Evolutionary conservation across 306 rosid species (phyloP).

Genomic region (Gastrolobium villosum): DNA sequence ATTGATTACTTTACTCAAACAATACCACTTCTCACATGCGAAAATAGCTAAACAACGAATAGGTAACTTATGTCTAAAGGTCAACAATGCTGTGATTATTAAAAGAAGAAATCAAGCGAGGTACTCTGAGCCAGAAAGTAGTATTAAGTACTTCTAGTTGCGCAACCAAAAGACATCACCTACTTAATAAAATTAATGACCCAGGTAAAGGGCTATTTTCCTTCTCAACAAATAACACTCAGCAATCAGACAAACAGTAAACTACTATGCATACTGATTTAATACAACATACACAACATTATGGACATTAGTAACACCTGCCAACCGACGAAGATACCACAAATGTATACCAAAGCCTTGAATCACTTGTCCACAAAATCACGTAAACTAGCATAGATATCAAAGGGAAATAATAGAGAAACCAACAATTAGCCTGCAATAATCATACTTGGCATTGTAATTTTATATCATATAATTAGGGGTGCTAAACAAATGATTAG

Average conservation of each 20-base stretch:
- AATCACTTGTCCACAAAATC: background rate
- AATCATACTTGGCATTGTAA: background rate
- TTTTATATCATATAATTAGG: background rate
- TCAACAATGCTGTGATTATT: background rate
- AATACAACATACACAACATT: background rate
- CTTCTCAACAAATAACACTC: background rate
- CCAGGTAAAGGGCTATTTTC: background rate
- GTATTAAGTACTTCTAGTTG: background rate
- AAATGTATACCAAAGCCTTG: background rate
- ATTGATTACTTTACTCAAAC: background rate
- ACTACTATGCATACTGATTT: background rate
- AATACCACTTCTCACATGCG: background rate
- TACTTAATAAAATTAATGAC: background rate
- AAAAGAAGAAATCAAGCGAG: constrained; percentile 3
- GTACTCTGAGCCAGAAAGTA: background rate
- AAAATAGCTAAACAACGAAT: background rate
- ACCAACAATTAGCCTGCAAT: too few relatives aligned
- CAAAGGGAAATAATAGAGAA: background rate
- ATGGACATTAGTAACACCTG: background rate
- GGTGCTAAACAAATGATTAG: too few relatives aligned
- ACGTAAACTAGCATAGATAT: background rate
- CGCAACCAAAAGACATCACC: too few relatives aligned
- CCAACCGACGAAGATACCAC: background rate
- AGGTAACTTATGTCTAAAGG: background rate
- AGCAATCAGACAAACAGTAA: background rate